These are phyloP conservation scores for Neonectria faginata DNA, from an alignment of 2,329 filamentous ascomycete species.

Conservation along the genomic window DNA sequence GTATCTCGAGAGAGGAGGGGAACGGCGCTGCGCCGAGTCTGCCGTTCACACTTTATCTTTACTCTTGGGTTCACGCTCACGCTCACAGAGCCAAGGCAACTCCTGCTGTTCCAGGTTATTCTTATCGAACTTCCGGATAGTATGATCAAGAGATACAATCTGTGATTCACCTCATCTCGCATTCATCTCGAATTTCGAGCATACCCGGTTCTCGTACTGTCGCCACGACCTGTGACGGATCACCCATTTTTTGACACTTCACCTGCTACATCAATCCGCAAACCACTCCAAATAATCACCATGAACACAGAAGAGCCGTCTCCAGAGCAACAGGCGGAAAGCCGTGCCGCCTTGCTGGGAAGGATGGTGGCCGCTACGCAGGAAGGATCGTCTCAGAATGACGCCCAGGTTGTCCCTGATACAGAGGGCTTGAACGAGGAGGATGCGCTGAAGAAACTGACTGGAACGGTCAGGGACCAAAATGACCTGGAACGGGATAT, in stretches of 20 bases:
- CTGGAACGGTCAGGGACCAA: slow-evolving; percentile 82
- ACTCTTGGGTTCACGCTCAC: not conserved
- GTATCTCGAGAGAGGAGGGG: slow-evolving; percentile 11
- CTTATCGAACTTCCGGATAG: not conserved
- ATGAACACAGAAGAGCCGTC: slow-evolving; percentile 46
- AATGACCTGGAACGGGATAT: slow-evolving; percentile 93
- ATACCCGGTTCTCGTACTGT: not conserved
- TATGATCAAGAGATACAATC: too few species aligned
- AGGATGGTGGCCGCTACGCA: slow-evolving; percentile 50
- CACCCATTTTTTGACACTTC: not conserved
- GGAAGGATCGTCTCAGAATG: slow-evolving; percentile 34
- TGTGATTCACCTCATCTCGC: not conserved
- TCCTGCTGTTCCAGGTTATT: not conserved
- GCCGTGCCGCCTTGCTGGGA: slow-evolving; percentile 44
- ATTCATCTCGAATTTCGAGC: not conserved
- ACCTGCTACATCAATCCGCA: not conserved
- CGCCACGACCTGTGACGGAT: not conserved
- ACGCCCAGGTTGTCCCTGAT: slow-evolving; percentile 21
- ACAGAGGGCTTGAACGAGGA: slow-evolving; percentile 64
- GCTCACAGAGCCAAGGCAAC: not conserved
- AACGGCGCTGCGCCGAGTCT: not conserved
- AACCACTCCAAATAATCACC: slow-evolving; percentile 5
- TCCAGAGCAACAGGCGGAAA: slow-evolving; percentile 38
- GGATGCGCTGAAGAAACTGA: slow-evolving; percentile 70
- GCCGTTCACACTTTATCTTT: slow-evolving; percentile 4